Evolutionary conservation across 352 stramenopile species (phyloP).

Genomic region (Phytophthora aleatoria): DNA sequence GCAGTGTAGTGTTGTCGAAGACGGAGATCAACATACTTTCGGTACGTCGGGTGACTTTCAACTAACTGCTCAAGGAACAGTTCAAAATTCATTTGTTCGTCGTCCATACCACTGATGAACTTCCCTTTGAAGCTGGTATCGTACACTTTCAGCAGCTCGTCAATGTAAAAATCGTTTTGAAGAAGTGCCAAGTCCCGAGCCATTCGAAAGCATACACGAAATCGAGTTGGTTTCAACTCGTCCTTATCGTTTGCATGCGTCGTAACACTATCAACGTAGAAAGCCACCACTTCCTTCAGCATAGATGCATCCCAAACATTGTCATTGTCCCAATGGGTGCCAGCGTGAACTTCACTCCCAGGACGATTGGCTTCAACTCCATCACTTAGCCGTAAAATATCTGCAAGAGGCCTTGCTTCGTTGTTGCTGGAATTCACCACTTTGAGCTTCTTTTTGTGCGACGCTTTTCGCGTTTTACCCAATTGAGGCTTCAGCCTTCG

Average conservation of each 20-base stretch:
- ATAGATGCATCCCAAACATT: constrained; percentile 10
- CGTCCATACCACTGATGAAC: constrained; percentile 2
- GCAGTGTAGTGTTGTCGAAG: background rate
- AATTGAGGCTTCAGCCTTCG: background rate
- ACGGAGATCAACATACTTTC: constrained; percentile 8
- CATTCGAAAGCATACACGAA: constrained; percentile 43
- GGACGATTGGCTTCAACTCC: background rate
- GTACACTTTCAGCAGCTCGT: constrained; percentile 45
- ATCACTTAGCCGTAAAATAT: constrained; percentile 27
- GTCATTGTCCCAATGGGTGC: background rate
- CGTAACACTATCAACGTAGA: constrained; percentile 20
- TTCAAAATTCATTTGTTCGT: constrained; percentile 29
- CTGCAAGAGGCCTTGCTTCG: constrained; percentile 20
- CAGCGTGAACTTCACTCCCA: background rate
- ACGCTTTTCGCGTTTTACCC: constrained; percentile 6
- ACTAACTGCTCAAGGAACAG: constrained; percentile 34
- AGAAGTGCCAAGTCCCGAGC: constrained; percentile 59
- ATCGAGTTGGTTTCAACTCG: constrained; percentile 8
- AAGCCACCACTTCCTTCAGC: constrained; percentile 21
- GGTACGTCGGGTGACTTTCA: constrained; percentile 25
- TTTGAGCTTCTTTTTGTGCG: constrained; percentile 17
- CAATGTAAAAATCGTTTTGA: constrained; percentile 60
- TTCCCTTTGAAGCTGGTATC: constrained; percentile 9
- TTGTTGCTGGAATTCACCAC: constrained; percentile 12
- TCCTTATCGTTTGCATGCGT: background rate